phyloP scores from a whole-genome alignment of 495 filamentous ascomycete genomes.

The Penicillium argentinense region DNA sequence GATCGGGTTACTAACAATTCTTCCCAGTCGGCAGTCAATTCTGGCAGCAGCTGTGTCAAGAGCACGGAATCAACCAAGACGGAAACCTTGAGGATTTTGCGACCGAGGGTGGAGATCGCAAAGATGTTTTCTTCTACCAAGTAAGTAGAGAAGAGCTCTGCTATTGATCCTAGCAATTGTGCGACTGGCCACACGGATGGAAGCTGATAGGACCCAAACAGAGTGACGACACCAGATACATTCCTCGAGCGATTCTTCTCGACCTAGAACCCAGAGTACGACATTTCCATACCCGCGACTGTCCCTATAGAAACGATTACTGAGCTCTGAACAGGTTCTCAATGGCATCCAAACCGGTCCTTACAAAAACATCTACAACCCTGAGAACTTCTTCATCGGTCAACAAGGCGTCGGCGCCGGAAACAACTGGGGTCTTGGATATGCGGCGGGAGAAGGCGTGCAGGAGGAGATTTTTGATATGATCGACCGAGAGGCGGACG shows the following conservation, averaged over 20 bases:
- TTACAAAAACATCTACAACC: conserved; percentile 98
- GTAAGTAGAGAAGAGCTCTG: conserved; percentile 25
- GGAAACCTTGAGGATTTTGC: conserved; percentile 95
- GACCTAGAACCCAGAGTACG: conserved; percentile 89
- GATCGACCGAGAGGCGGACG: conserved; percentile 98
- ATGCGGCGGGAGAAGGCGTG: conserved; percentile 85
- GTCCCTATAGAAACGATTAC: background rate
- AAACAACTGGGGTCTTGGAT: conserved; percentile 97
- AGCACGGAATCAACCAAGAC: conserved; percentile 96
- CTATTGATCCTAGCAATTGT: background rate
- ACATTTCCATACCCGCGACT: background rate
- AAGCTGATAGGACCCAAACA: conserved; percentile 23
- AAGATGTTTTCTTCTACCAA: conserved; percentile 99
- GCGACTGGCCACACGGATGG: background rate
- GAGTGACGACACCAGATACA: conserved; percentile 97
- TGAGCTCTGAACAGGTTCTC: conserved; percentile 62
- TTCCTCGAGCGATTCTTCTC: conserved; percentile 91
- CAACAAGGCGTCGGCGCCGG: conserved; percentile 89
- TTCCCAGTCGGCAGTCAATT: conserved; percentile 82
- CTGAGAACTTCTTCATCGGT: conserved; percentile 95
- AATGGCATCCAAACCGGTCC: conserved; percentile 87
- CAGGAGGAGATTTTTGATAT: conserved; percentile 99
- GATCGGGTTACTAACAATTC: conserved; percentile 15
- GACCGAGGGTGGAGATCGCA: conserved; percentile 93
- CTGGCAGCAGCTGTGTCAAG: conserved; percentile 96